Percentiles rank a stretch among this genome's conserved stretches.
Evolutionary conservation across 2,329 filamentous ascomycete genomes (phyloP).

Genomic region (Fusarium staphyleae): DNA sequence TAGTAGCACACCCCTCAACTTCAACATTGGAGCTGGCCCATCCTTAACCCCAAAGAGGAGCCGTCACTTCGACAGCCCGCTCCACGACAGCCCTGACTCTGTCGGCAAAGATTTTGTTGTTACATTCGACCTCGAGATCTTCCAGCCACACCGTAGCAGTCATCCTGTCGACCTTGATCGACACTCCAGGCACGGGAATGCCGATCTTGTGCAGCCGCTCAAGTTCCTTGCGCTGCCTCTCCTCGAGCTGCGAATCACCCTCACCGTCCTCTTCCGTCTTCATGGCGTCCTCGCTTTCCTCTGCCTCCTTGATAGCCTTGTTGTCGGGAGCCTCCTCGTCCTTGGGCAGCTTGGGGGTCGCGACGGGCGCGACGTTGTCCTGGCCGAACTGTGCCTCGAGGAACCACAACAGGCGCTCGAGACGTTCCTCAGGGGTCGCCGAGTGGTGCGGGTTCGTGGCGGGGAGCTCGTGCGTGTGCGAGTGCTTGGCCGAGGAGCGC

Average conservation of each 20-base stretch:
- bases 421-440: conserved; percentile 74
- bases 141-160: conserved; percentile 91
- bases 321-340: conserved; percentile 41
- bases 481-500: conserved; percentile 56
- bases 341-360: conserved; percentile 63
- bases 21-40: background rate
- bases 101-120: conserved; percentile 78
- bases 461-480: conserved; percentile 53
- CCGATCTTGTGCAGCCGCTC: conserved; percentile 81
- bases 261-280: conserved; percentile 47
- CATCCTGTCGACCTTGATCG: conserved; percentile 87
- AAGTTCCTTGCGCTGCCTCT: conserved; percentile 72
- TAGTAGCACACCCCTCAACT: background rate
- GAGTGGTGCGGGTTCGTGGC: conserved; percentile 75
- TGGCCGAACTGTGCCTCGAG: conserved; percentile 94
- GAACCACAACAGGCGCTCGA: conserved; percentile 90
- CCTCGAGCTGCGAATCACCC: conserved; percentile 55
- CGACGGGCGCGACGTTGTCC: conserved; percentile 81
- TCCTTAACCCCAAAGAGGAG: conserved; percentile 68
- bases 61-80: conserved; percentile 85
- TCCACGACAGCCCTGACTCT: conserved; percentile 90
- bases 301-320: conserved; percentile 45
- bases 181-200: conserved; percentile 88
- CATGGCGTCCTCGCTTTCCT: conserved; percentile 49
- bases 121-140: conserved; percentile 87